Evolutionary conservation across 352 stramenopile species (phyloP).

Genomic region (Globisporangium yorkense): DNA sequence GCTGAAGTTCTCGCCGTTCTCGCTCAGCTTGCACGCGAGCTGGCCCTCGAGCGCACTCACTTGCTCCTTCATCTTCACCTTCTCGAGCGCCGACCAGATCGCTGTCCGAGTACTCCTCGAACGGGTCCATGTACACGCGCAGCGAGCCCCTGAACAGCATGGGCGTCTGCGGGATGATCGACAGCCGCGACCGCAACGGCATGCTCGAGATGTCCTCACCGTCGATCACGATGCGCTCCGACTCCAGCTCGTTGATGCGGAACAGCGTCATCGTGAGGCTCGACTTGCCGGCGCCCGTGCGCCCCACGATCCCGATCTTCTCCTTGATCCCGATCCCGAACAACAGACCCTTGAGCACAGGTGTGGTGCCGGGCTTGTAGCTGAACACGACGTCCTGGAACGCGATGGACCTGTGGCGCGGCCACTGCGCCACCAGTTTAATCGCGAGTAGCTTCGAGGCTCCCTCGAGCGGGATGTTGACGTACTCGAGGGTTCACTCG

Average conservation of each 20-base stretch:
- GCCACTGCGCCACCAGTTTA: conserved; percentile 55
- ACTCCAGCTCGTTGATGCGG: conserved; percentile 88
- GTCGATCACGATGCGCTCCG: neutral
- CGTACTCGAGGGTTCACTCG: conserved; percentile 42
- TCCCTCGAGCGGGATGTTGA: conserved; percentile 18
- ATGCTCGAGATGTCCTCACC: neutral
- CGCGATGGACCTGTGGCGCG: conserved; percentile 39
- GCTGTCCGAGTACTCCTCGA: too few species aligned
- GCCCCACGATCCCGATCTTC: conserved; percentile 90
- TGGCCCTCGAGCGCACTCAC: too few species aligned
- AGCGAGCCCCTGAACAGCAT: too few species aligned
- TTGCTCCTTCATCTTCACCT: too few species aligned
- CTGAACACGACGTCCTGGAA: conserved; percentile 58
- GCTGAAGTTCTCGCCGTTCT: too few species aligned
- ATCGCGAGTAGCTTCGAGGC: conserved; percentile 6
- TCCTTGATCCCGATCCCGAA: conserved; percentile 57
- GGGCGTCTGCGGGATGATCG: conserved; percentile 12
- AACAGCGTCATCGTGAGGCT: conserved; percentile 91
- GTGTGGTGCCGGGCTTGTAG: conserved; percentile 10
- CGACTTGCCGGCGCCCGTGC: conserved; percentile 85
- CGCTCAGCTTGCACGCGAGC: too few species aligned
- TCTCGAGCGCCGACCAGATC: too few species aligned
- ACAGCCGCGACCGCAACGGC: conserved; percentile 37
- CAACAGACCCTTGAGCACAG: conserved; percentile 21
- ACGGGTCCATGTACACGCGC: too few species aligned